Evolutionary conservation across 2,329 filamentous ascomycete genomes (phyloP).

Genomic region (Colletotrichum aenigma): DNA sequence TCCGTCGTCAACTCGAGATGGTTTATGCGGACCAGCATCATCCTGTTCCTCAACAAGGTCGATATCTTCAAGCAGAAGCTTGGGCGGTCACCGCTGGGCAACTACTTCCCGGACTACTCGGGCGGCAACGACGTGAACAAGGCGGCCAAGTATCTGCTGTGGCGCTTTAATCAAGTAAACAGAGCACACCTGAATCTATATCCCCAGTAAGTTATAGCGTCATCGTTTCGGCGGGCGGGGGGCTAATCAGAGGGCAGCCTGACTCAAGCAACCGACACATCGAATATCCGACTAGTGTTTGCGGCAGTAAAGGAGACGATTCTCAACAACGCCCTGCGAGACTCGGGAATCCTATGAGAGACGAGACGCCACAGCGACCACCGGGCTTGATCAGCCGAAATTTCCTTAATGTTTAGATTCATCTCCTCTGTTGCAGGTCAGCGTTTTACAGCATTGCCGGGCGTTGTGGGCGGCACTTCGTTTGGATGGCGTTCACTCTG

Average conservation of each 20-base stretch:
- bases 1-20: constrained; percentile 98
- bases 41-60: constrained; percentile 98
- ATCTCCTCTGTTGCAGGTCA: constrained; percentile 23
- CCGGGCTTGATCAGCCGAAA: background rate
- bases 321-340: constrained; percentile 95
- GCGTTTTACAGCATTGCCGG: constrained; percentile 24
- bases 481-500: constrained; percentile 23
- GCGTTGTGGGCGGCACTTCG: constrained; percentile 23
- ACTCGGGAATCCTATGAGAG: constrained; percentile 88
- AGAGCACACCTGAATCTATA: constrained; percentile 94
- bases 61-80: constrained; percentile 98
- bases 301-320: constrained; percentile 99
- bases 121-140: constrained; percentile 98
- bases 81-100: constrained; percentile 83
- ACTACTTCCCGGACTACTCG: constrained; percentile 98
- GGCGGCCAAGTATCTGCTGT: constrained; percentile 95
- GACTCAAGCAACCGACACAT: constrained; percentile 98
- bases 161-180: constrained; percentile 99
- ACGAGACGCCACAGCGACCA: background rate
- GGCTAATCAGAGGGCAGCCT: constrained; percentile 61
- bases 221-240: background rate
- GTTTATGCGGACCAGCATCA: constrained; percentile 99
- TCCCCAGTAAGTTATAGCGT: constrained; percentile 78
- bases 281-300: constrained; percentile 96
- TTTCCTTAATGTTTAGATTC: constrained; percentile 16